Evolutionary conservation across 805 yeast species (phyloP).

Genomic region (Zygotorulaspora danielsina): DNA sequence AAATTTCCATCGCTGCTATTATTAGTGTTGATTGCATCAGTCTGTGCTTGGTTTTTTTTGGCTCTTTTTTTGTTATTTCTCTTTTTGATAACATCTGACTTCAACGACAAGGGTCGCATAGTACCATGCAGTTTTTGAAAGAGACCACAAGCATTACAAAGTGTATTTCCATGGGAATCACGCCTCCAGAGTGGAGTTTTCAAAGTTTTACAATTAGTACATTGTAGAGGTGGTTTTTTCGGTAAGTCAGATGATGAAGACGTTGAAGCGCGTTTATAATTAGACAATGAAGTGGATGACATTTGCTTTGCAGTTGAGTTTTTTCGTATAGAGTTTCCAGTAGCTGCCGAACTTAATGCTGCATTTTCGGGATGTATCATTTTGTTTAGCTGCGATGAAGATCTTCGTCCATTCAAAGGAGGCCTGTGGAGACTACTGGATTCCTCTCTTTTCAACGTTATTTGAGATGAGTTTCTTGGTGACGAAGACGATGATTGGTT

Average conservation of each 20-base stretch:
- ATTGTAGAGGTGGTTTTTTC: slow-evolving; percentile 40
- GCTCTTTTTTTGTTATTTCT: slow-evolving; percentile 61
- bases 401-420: slow-evolving; percentile 12
- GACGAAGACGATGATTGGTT: slow-evolving; percentile 14
- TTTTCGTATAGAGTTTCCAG: slow-evolving; percentile 30
- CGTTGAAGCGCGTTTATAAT: slow-evolving; percentile 22
- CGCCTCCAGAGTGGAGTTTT: slow-evolving; percentile 96
- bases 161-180: slow-evolving; percentile 84
- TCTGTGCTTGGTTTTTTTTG: slow-evolving; percentile 23
- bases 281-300: slow-evolving; percentile 29
- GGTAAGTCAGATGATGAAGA: slow-evolving; percentile 22
- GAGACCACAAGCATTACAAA: slow-evolving; percentile 95
- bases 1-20: slow-evolving; percentile 1
- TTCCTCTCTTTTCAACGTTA: slow-evolving; percentile 10
- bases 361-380: slow-evolving; percentile 18
- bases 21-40: slow-evolving; percentile 5
- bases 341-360: slow-evolving; percentile 18
- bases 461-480: slow-evolving; percentile 6
- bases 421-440: slow-evolving; percentile 4
- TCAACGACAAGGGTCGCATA: slow-evolving; percentile 83
- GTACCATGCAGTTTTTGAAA: slow-evolving; percentile 93
- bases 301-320: slow-evolving; percentile 27
- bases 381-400: slow-evolving; percentile 15
- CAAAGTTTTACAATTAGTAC: slow-evolving; percentile 86
- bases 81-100: slow-evolving; percentile 89